Conservation (phyloP, 129 eudicot genomes). For the Centella asiatica region DNA sequence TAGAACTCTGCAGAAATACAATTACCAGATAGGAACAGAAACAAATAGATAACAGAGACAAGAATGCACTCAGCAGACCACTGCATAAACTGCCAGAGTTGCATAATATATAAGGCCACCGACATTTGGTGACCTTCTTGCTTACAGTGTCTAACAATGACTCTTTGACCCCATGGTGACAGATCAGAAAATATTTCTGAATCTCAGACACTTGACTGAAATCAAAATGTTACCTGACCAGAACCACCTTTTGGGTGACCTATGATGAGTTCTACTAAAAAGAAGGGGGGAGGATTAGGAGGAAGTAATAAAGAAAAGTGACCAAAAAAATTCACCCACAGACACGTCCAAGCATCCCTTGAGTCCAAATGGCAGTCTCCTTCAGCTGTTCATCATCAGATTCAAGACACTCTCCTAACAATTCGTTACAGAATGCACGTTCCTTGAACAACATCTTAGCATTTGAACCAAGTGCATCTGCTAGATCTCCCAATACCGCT, state of each 20-base stretch:
- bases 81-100: neutral
- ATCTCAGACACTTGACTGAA: conserved; percentile 27
- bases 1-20: too few species aligned
- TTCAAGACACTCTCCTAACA: conserved; percentile 64
- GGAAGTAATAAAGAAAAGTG: conserved; percentile 1
- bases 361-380: conserved; percentile 85
- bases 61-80: neutral
- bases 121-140: conserved; percentile 25
- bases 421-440: conserved; percentile 34
- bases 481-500: conserved; percentile 79
- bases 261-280: neutral
- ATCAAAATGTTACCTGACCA: conserved; percentile 5
- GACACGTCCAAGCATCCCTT: conserved; percentile 64
- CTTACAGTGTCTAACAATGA: conserved; percentile 14
- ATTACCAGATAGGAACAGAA: too few species aligned
- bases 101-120: conserved; percentile 19
- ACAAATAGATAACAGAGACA: too few species aligned
- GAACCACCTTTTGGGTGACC: conserved; percentile 10
- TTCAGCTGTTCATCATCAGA: conserved; percentile 75
- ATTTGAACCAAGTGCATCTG: conserved; percentile 78
- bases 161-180: conserved; percentile 20
- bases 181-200: conserved; percentile 19
- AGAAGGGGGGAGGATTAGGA: neutral
- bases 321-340: conserved; percentile 25
- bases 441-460: conserved; percentile 46